A percentile compares a stretch with the other conserved stretches of the same genome.
Conservation (phyloP, 441 rosid genomes). For the Erodium texanum region DNA sequence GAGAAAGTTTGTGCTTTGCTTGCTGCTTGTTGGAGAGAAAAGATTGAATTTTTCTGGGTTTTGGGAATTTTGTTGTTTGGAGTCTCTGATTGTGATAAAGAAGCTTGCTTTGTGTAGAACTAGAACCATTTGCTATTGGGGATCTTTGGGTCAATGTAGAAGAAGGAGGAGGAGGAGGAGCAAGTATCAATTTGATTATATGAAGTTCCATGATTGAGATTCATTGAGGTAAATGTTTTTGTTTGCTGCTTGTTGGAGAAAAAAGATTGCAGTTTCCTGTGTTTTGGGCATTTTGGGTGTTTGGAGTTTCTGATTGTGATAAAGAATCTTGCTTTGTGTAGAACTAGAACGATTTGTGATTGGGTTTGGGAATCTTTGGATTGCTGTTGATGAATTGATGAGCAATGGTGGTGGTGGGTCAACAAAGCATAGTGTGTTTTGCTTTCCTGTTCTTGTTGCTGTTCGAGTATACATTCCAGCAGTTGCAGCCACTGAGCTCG, state of each 20-base stretch:
- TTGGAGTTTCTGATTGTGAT: background rate
- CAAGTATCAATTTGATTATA: too few species aligned
- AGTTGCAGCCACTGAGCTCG: slow-evolving; percentile 22
- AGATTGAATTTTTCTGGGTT: background rate
- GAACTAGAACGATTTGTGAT: background rate
- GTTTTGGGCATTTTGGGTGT: background rate
- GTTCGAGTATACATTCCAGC: slow-evolving; percentile 30
- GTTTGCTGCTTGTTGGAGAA: background rate
- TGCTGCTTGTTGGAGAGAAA: background rate
- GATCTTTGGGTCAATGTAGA: background rate
- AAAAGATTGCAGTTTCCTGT: background rate
- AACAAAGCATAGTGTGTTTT: slow-evolving; percentile 8
- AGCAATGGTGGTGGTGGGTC: slow-evolving; percentile 22
- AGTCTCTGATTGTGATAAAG: background rate
- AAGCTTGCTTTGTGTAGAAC: background rate
- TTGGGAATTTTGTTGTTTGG: background rate
- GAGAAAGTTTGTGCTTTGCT: background rate
- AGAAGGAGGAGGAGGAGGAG: too few species aligned
- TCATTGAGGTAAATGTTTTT: background rate
- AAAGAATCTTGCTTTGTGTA: background rate
- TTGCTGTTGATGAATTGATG: background rate
- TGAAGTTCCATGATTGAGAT: too few species aligned
- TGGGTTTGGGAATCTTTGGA: background rate
- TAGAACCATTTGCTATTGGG: background rate
- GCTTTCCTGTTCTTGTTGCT: slow-evolving; percentile 21